Base-by-base conservation (phyloP, 2,329 filamentous ascomycete genomes). In the Fusarium torulosum region DNA sequence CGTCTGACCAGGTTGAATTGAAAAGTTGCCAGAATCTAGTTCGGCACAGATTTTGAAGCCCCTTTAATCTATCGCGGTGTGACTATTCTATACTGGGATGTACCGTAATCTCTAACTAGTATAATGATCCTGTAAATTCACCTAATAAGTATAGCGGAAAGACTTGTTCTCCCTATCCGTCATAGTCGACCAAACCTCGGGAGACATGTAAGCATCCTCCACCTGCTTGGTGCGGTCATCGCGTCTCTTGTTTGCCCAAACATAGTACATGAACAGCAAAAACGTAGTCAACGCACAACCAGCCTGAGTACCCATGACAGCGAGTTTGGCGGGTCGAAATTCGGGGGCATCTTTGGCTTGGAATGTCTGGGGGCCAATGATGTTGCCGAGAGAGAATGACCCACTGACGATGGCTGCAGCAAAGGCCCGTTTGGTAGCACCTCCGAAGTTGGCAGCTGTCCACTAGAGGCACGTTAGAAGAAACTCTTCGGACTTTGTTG, bases 321-420 rank as follows among this genome's bases (percentile, higher is more conserved):
- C 81, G 23, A 87, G 80, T 71, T 87, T 86, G 17, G 84, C 86
- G 1, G 83, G 84, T 14, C 81, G 79, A 66, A 84, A 87, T 4
- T 83, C 76, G 2, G 85, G 86, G 0, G 81, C 83, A 60, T 88
- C 84, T 40, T 77, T 77, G 4, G 78, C 79, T 67, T 83, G 83
- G 76, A 88, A 87, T 4, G 84, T 86, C 72, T 86, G 83, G 1
- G 85, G 85, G 0, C 85, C 85, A 62, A 87, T 86, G 55, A 87
- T 84, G 72, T 86, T 88, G 17, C 84, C 85, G 6, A 85, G 74
- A 0, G 83, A 83, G 72, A 86, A 86, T 19, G 81, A 80, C 25
- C 82, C 82, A 47, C 81, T 81, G 66, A 86, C 78, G 50, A 84
- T 74, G 19, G 83, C 82, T 11, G 81, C 79, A 4, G 83, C 83